Base-by-base conservation (phyloP, 1,284 basidiomycete genomes). In the Tetrapyrgos nigripes region DNA sequence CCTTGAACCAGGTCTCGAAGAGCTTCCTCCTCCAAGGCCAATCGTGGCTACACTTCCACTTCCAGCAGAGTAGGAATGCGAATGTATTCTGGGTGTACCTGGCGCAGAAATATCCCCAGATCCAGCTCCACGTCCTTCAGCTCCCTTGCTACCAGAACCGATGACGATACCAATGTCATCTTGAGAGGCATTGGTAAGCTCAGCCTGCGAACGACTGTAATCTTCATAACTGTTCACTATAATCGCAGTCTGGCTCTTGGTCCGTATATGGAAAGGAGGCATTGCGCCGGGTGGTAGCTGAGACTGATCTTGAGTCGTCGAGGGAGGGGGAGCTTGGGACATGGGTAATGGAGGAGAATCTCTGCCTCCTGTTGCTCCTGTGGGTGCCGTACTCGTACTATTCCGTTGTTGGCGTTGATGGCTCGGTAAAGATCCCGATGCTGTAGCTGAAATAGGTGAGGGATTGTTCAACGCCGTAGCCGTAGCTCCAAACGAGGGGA, bases 171-270 rank as follows among this genome's bases (percentile, higher is more conserved):
- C 31, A 33, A 8, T 14, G 8, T 33, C 8, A 33, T 8, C 14
- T 33, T n/a, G 29, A n/a, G 28, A 19, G 14, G 28, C 21, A 13
- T 28, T 11, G 26, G 28, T 13, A 21, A 13, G 43, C 26, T 9
- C 21, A 8, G 8, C 13, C 10, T n/a, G 47, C 19, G 27, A 27
- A 27, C n/a, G 47, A 24, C n/a, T 24, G 19, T 23, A 59, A 76
- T 59, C 37, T 68, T 63, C 21, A 76, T 43, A 78, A 77, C 14
- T 33, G 68, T 89, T 79, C 70, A 90, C 89, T 26, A 93, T 85
- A 61, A 93, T 84, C 1, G 92, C 91, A 4, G 86, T 88, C 68
- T 93, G 92, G 24, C 89, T 92, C 74, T 87, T 86, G n/a, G 85
- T 91, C 31, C 92, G 84, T 29, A 83, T 75, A 68, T 91, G 88